Evolutionary conservation across 345 rosid genomes (phyloP), one percentile per base, ranked within the genome.

Genomic region (Pistacia atlantica): DNA sequence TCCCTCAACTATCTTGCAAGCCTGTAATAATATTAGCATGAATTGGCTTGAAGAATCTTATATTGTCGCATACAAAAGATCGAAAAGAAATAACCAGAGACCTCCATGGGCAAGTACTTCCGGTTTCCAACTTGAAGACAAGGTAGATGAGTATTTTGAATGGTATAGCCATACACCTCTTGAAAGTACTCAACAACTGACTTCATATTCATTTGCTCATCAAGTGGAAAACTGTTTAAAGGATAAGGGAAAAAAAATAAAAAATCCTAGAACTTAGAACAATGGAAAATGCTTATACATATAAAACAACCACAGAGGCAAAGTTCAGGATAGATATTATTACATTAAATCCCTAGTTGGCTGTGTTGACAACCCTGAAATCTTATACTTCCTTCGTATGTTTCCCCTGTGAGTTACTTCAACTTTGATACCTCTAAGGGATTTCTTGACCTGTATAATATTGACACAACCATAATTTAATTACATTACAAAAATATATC

Each of bases 31-130:
- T 22, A 65, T 63, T 46, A 3, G 33, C 28, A 12, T 62, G 16
- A 75, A 61, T 57, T 71, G 56, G 67, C 61, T 56, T 13, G 54
- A 48, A 48, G 42, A 45, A 59, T 25, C 65, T 63, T 17, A 22
- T n/a, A 38, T 46, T 25, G 52, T 54, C 35, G 68, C 12, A 73
- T 42, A 45, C 20, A 20, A 11, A 5, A 12, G 46, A 8, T 18
- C 25, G 13, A 45, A 51, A 68, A 46, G 28, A 71, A 66, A 45
- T 56, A 14, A 17, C 8, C 57, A 10, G 35, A 55, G 64, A 83
- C 88, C 83, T 85, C 88, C 86, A 85, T 79, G 2, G 88, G 88
- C 80, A 85, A 83, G 67, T 83, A 85, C 62, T 67, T 75, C 65
- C 75, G 78, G 66, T 80, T 85, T 69, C 88, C 88, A 8, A 78